Evolutionary conservation across 495 filamentous ascomycete genomes (phyloP).

Genomic region (Penicillium taxi): DNA sequence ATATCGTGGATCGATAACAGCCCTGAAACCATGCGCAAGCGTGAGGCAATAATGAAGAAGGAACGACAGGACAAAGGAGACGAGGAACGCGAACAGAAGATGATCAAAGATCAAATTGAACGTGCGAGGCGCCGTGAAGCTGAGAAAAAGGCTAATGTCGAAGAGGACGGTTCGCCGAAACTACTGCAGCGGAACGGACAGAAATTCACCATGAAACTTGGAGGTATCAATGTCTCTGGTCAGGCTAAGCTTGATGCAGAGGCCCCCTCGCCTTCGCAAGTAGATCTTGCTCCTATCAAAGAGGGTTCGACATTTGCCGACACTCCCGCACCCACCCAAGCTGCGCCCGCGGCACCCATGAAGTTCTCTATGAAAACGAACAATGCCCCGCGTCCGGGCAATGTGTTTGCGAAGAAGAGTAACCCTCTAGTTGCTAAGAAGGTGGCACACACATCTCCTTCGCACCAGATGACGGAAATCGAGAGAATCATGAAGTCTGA

Average conservation of each 20-base stretch:
- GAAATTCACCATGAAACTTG: slow-evolving; percentile 75
- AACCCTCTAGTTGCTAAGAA: slow-evolving; percentile 60
- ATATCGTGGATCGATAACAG: slow-evolving; percentile 87
- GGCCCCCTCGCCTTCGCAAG: slow-evolving; percentile 19
- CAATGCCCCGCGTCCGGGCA: slow-evolving; percentile 58
- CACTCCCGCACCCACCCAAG: slow-evolving; percentile 16
- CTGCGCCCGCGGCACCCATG: slow-evolving; percentile 19
- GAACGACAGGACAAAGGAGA: slow-evolving; percentile 82
- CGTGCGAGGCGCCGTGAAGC: slow-evolving; percentile 45
- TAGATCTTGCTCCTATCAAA: slow-evolving; percentile 13
- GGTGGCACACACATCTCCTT: slow-evolving; percentile 48
- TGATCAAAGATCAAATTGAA: slow-evolving; percentile 73
- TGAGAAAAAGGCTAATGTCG: slow-evolving; percentile 27
- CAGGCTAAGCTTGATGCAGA: slow-evolving; percentile 21
- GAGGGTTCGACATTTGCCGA: slow-evolving; percentile 15
- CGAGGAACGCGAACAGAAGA: slow-evolving; percentile 74
- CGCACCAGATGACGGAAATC: slow-evolving; percentile 78
- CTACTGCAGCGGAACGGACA: slow-evolving; percentile 66
- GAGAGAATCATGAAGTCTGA: slow-evolving; percentile 88
- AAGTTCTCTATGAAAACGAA: slow-evolving; percentile 57
- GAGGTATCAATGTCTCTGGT: too few species aligned
- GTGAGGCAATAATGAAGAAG: slow-evolving; percentile 73
- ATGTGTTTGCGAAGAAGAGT: slow-evolving; percentile 66
- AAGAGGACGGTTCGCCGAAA: slow-evolving; percentile 32
- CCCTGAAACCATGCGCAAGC: slow-evolving; percentile 68